Conservation (phyloP, 106 monocot genomes). For the Alisma plantagoaquatica region DNA sequence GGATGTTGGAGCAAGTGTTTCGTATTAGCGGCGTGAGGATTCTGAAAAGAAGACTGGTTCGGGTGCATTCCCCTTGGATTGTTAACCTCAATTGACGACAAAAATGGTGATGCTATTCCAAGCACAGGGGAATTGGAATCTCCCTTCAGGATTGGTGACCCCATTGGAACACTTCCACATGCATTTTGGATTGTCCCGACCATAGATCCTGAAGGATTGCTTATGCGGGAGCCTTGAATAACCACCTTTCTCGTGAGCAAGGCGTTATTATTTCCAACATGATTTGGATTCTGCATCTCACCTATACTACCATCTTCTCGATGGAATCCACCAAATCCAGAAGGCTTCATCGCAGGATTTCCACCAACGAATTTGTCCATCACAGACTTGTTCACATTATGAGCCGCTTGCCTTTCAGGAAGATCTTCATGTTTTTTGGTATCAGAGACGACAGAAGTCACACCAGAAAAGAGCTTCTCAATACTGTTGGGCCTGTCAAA, state of each 20-base stretch:
- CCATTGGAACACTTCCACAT: no score
- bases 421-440: constrained; percentile 45
- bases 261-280: constrained; percentile 17
- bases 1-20: no score
- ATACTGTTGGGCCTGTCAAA: no score
- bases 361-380: constrained; percentile 42
- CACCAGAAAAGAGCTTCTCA: constrained; percentile 38
- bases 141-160: no score
- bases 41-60: no score
- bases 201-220: constrained; percentile 18
- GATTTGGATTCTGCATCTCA: constrained; percentile 17
- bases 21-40: no score
- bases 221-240: constrained; percentile 18
- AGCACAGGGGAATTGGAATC: no score
- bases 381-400: constrained; percentile 16
- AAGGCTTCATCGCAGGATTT: constrained; percentile 18
- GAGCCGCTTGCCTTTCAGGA: constrained; percentile 21
- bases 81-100: no score
- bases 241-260: constrained; percentile 23
- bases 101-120: no score
- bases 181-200: constrained; percentile 24
- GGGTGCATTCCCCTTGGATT: no score
- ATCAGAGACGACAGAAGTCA: constrained; percentile 20
- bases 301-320: constrained; percentile 18
- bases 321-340: constrained; percentile 21